Conservation (phyloP, 2,329 filamentous ascomycete genomes). For the Monosporascus sp. region DNA sequence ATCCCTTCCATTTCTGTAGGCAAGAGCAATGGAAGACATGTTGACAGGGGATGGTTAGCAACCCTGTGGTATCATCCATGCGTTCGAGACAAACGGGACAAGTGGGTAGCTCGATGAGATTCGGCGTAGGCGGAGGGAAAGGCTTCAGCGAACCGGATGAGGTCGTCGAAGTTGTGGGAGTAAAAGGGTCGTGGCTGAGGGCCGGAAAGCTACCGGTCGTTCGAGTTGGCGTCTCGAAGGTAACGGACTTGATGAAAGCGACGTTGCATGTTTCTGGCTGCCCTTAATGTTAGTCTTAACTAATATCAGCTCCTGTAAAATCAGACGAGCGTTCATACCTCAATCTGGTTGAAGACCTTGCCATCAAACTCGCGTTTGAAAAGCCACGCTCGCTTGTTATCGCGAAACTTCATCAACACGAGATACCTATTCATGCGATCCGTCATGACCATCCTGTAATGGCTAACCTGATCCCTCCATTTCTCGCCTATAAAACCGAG, state of each 20-base stretch:
- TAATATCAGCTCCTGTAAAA: neutral
- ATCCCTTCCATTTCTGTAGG: conserved; percentile 91
- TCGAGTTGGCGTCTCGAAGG: conserved; percentile 62
- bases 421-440: conserved; percentile 86
- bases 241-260: conserved; percentile 88
- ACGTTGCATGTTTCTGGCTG: conserved; percentile 92
- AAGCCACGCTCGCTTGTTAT: conserved; percentile 63
- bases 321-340: conserved; percentile 49
- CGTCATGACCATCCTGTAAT: conserved; percentile 92
- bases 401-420: conserved; percentile 89
- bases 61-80: conserved; percentile 95
- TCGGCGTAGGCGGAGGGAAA: conserved; percentile 66
- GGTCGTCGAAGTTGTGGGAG: conserved; percentile 38
- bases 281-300: conserved; percentile 15
- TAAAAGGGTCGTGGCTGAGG: conserved; percentile 59
- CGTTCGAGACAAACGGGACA: conserved; percentile 95
- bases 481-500: conserved; percentile 86
- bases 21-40: conserved; percentile 98
- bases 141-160: conserved; percentile 44
- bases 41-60: conserved; percentile 94
- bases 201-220: conserved; percentile 49
- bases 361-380: conserved; percentile 91
- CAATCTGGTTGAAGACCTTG: conserved; percentile 85
- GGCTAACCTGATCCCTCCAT: conserved; percentile 80
- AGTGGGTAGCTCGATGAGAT: conserved; percentile 84